Evolutionary conservation across 805 yeast species (phyloP), one percentile per base, ranked within the genome.

Genomic region (Sungouiella blattae): DNA sequence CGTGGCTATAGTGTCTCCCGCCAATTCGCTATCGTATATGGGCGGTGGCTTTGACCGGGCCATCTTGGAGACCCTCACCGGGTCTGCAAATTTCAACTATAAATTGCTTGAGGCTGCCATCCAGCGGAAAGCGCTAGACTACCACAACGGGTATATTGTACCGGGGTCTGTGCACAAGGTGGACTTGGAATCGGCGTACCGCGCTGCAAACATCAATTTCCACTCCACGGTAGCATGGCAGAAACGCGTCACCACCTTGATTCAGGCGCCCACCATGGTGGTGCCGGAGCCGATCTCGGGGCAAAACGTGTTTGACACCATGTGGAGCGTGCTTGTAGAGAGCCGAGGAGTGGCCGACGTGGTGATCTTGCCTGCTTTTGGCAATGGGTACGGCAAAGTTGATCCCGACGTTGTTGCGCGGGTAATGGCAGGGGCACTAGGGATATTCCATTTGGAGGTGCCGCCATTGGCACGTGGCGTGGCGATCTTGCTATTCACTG

Each of bases 31-130:
- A n/a, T 34, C 49, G 12, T 54, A 43, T 32, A 56, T 57, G 62
- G 55, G 57, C 11, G 59, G 45, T 4, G 62, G 61, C n/a, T 56
- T 49, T 31, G 62, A 57, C 40, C 39, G 46, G 20, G 49, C 45
- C 31, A 28, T 55, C 12, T 35, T 47, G 4, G 40, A 50, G 33
- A 39, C 44, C 7, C 26, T 50, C 12, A 20, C 22, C 6, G 39
- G 41, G 3, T 35, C 46, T 11, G 18, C 21, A 6, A 26, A 21
- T 7, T 22, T 12, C 8, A 30, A 35, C 36, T 47, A 45, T 27
- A 35, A 46, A 13, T 5, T 11, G 2, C 36, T 49, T 15, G 54
- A 50, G 29, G 33, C 27, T 7, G 30, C 27, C 5, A 36, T 55
- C 14, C 62, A 55, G 33, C 28, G 37, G 11, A 29, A 44, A 22